Base-by-base conservation (phyloP, 495 filamentous ascomycete genomes). In the Penicillium paxilli region DNA sequence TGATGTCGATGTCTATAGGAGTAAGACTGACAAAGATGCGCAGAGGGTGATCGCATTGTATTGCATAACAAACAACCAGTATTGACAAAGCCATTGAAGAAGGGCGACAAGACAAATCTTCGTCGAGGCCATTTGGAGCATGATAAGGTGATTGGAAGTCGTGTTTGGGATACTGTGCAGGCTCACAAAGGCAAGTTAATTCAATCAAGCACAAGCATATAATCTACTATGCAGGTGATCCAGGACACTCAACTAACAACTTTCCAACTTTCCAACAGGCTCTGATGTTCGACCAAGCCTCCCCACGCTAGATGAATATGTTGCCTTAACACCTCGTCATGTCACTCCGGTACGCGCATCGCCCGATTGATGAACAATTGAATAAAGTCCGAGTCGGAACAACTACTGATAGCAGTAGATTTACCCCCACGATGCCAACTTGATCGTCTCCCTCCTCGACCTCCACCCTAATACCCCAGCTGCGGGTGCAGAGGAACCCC, bases 361-460 rank as follows among this genome's bases (percentile, higher is more conserved):
- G 16, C 24, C 53, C 23, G 28, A 19, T 17, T 40, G 24, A n/a
- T n/a, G n/a, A 20, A 21, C 16, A 52, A 44, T 38, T 38, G 14
- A 2, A 38, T 3, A 16, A 19, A 38, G n/a, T 38, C 16, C 16
- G 1, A 24, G 4, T 25, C 14, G 7, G 20, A 28, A 25, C 32
- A 47, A 42, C 23, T 46, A 47, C 63, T 69, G 56, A 63, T 24
- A 41, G 44, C 32, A 68, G 61, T 78, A 90, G 85, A 85, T 93
- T 44, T 92, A 92, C 57, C 80, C 85, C 4, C 77, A 79, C 30
- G 88, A 92, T 66, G 87, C 86, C 30, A 83, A 81, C 55, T 58
- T 87, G 17, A 91, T 93, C 37, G 84, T 87, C 28, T 84, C 82
- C 14, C 75, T 92, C 20, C 80, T 93, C 25, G 89, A 92, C 59